Percentiles rank a stretch among this genome's conserved stretches.
Evolutionary conservation across 1,284 basidiomycete species (phyloP).

Genomic region (Papiliotrema terrestris): DNA sequence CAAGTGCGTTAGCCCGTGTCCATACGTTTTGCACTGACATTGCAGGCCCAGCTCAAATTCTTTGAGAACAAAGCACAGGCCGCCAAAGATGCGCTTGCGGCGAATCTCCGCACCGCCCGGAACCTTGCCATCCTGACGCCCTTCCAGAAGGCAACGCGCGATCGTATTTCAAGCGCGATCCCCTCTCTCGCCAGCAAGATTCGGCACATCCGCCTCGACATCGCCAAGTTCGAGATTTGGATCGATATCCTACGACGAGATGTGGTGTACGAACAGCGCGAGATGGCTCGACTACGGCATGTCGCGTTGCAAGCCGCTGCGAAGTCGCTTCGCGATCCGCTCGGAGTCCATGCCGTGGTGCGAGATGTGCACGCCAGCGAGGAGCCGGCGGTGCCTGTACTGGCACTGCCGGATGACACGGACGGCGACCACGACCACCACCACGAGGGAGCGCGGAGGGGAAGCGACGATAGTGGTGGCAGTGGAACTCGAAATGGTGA

Average conservation of each 20-base stretch:
- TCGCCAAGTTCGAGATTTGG: conserved; percentile 69
- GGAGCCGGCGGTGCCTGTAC: conserved; percentile 9
- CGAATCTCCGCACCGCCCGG: conserved; percentile 67
- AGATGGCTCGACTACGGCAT: conserved; percentile 64
- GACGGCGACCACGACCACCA: conserved; percentile 35
- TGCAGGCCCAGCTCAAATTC: conserved; percentile 60
- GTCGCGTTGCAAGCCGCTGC: conserved; percentile 69
- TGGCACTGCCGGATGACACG: conserved; percentile 8
- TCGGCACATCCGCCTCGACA: conserved; percentile 64
- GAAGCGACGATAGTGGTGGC: background rate
- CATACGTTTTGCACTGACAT: background rate
- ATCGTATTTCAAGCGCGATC: conserved; percentile 63
- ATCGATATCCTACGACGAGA: conserved; percentile 71
- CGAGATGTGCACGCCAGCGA: conserved; percentile 17
- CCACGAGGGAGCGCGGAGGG: background rate
- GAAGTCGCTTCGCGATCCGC: conserved; percentile 46
- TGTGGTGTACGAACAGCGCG: conserved; percentile 65
- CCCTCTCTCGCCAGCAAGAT: conserved; percentile 66
- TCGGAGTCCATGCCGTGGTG: conserved; percentile 22
- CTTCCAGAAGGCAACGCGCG: conserved; percentile 76
- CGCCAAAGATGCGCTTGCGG: conserved; percentile 63
- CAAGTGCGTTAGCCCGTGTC: conserved; percentile 8
- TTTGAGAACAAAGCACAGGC: conserved; percentile 60
- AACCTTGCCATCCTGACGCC: conserved; percentile 84
- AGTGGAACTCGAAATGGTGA: background rate